Percentiles rank a stretch among this genome's conserved stretches.
These are phyloP conservation scores for Pouteria campechiana DNA, from an alignment of 179 eudicot species.

Conservation along the genomic window DNA sequence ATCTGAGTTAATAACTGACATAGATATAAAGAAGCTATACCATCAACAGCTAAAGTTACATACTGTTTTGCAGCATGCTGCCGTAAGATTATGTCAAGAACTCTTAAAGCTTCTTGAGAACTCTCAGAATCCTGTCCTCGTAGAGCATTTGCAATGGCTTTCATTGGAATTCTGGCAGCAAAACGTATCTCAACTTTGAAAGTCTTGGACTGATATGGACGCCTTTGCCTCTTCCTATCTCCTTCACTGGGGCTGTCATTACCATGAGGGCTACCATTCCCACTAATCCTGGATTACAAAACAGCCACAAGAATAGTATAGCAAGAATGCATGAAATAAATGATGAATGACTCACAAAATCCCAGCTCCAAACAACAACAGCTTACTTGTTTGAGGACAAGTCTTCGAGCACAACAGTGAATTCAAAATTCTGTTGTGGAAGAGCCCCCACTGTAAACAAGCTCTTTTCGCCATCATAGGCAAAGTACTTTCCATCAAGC, in stretches of 20 bases:
- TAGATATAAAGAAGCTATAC: not conserved
- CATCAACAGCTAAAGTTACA: constrained; percentile 6
- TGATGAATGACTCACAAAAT: not conserved
- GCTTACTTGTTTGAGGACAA: constrained; percentile 53
- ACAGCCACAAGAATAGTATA: not conserved
- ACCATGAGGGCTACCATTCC: constrained; percentile 46
- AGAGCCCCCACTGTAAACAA: constrained; percentile 85
- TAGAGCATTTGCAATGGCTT: constrained; percentile 70
- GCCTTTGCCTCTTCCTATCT: constrained; percentile 54
- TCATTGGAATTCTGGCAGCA: constrained; percentile 97
- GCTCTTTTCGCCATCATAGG: constrained; percentile 97
- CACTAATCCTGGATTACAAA: constrained; percentile 39
- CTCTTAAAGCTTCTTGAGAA: constrained; percentile 74
- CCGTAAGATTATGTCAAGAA: constrained; percentile 77
- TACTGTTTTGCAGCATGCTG: constrained; percentile 93
- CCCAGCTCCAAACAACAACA: not conserved
- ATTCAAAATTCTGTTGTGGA: constrained; percentile 77
- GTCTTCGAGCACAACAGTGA: constrained; percentile 80
- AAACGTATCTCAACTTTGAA: constrained; percentile 81
- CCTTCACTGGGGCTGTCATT: constrained; percentile 47
- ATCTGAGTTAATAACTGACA: not conserved
- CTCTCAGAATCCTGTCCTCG: constrained; percentile 86
- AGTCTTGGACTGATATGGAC: constrained; percentile 67
- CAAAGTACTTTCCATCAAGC: constrained; percentile 78
- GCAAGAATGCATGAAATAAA: not conserved